Evolutionary conservation across 1,139 yeast species (phyloP).

Genomic region (Protomyces macrosporus): DNA sequence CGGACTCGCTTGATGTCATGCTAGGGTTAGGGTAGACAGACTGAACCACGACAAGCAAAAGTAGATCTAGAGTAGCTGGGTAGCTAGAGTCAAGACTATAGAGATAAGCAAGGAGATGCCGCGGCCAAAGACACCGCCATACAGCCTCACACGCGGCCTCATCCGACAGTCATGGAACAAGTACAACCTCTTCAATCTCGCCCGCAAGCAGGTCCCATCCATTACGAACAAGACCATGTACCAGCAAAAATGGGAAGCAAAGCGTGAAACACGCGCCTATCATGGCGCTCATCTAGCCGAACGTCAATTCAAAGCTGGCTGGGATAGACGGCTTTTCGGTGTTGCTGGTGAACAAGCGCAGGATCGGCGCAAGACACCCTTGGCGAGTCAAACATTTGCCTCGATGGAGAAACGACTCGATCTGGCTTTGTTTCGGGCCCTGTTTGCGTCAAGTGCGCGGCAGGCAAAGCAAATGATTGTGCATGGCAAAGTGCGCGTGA

Average conservation of each 20-base stretch:
- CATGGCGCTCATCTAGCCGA: conserved; percentile 94
- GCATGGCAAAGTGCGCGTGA: conserved; percentile 78
- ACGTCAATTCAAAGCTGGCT: conserved; percentile 51
- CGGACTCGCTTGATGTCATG: not conserved
- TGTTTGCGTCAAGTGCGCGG: conserved; percentile 90
- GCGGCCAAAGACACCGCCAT: conserved; percentile 13
- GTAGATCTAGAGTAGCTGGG: not conserved
- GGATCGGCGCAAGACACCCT: conserved; percentile 54
- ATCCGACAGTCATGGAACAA: conserved; percentile 89
- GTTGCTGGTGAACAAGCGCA: conserved; percentile 14
- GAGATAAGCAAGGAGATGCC: not conserved
- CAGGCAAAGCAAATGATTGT: conserved; percentile 88
- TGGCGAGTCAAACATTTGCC: conserved; percentile 82
- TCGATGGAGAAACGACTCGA: conserved; percentile 83
- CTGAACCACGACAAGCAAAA: not conserved
- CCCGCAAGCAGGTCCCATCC: conserved; percentile 56
- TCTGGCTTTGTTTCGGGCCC: conserved; percentile 78
- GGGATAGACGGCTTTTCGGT: conserved; percentile 29
- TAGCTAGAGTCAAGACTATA: not conserved
- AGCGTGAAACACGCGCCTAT: conserved; percentile 87
- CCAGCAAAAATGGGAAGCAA: conserved; percentile 89
- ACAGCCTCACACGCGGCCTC: conserved; percentile 16
- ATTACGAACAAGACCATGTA: conserved; percentile 59
- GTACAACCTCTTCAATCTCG: conserved; percentile 79
- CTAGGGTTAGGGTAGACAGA: not conserved